Percentiles rank a stretch among this genome's conserved stretches.
Conservation (phyloP, 1,139 yeast genomes). For the Hyphopichia fennica region DNA sequence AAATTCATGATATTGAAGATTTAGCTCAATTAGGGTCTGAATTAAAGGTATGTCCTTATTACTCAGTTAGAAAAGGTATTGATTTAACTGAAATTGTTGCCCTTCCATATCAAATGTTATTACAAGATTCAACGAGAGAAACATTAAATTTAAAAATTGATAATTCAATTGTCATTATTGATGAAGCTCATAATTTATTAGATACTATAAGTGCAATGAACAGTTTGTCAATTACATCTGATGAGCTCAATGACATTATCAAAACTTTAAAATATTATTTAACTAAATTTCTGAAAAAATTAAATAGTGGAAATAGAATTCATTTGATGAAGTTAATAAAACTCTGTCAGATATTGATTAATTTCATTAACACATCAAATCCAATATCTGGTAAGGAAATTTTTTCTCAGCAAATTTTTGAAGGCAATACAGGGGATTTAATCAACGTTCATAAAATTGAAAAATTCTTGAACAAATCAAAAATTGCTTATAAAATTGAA, state of each 20-base stretch:
- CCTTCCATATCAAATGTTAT: conserved; percentile 78
- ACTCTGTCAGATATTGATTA: conserved; percentile 51
- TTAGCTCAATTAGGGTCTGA: conserved; percentile 59
- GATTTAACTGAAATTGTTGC: conserved; percentile 71
- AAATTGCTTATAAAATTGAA: conserved; percentile 83
- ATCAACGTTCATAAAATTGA: conserved; percentile 71
- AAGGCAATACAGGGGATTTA: conserved; percentile 62
- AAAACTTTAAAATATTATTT: conserved; percentile 55
- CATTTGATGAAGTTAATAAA: conserved; percentile 65
- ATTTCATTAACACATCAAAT: conserved; percentile 35
- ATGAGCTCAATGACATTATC: conserved; percentile 47
- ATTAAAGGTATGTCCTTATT: conserved; percentile 76
- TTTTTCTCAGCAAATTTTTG: conserved; percentile 52
- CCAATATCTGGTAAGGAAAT: conserved; percentile 57
- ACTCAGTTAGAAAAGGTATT: conserved; percentile 61
- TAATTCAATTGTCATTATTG: conserved; percentile 73
- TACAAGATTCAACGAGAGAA: conserved; percentile 64
- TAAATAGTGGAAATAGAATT: conserved; percentile 75
- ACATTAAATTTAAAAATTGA: conserved; percentile 59
- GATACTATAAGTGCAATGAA: conserved; percentile 74
- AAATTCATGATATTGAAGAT: conserved; percentile 82
- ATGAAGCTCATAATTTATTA: conserved; percentile 88
- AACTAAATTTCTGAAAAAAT: conserved; percentile 56
- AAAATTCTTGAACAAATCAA: conserved; percentile 61
- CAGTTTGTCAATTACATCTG: conserved; percentile 56